phyloP scores from a whole-genome alignment of 352 stramenopile genomes.

The Blastocystis sp. region DNA sequence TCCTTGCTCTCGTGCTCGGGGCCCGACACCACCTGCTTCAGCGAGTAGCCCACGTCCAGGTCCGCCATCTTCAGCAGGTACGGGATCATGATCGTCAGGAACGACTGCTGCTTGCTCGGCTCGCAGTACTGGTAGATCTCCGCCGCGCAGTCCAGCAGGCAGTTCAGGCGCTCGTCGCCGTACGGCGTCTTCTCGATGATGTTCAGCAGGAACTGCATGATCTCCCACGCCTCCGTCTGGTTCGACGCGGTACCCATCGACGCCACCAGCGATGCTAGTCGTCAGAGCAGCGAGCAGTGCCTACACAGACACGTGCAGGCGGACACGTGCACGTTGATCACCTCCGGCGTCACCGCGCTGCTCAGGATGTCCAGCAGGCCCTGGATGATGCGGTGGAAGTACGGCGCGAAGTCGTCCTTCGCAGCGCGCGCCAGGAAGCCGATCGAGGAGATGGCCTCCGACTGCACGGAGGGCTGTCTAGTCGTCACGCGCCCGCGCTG shows the following conservation, averaged over 20 bases:
- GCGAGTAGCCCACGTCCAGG: slow-evolving; percentile 7
- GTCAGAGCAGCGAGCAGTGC: background rate
- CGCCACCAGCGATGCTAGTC: slow-evolving; percentile 22
- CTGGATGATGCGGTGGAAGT: slow-evolving; percentile 36
- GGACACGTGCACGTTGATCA: slow-evolving; percentile 54
- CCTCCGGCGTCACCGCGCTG: background rate
- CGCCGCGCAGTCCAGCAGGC: slow-evolving; percentile 46
- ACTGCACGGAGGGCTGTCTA: slow-evolving; percentile 24
- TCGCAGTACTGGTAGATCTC: slow-evolving; percentile 70
- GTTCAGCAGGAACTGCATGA: slow-evolving; percentile 50
- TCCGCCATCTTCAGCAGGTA: slow-evolving; percentile 36
- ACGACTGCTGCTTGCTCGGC: slow-evolving; percentile 7
- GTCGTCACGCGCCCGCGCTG: background rate
- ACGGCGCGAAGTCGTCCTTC: slow-evolving; percentile 60
- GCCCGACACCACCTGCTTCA: slow-evolving; percentile 49
- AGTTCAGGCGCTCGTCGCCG: slow-evolving; percentile 50
- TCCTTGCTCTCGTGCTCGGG: slow-evolving; percentile 46
- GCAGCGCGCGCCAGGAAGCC: slow-evolving; percentile 19
- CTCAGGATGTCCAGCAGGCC: slow-evolving; percentile 31
- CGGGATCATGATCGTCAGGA: slow-evolving; percentile 26
- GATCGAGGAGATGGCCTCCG: slow-evolving; percentile 36
- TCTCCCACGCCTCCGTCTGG: slow-evolving; percentile 52
- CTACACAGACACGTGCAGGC: slow-evolving; percentile 44
- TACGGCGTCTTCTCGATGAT: slow-evolving; percentile 12
- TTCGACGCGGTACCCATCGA: background rate